phyloP scores from a whole-genome alignment of 805 yeast species.

The Millerago galiae region DNA sequence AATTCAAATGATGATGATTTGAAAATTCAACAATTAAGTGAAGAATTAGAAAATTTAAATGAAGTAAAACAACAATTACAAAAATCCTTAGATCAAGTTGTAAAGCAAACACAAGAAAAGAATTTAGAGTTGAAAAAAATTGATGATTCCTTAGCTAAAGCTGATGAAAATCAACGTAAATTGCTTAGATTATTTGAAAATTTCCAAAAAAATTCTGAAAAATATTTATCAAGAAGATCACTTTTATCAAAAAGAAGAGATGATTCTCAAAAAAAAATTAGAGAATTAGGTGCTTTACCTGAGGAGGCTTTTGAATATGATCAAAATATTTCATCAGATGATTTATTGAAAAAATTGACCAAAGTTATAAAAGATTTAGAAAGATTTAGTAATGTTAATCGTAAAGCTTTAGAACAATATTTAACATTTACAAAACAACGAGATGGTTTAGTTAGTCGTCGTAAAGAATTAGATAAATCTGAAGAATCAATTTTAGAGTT shows the following conservation, averaged over 20 bases:
- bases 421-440: constrained; percentile 66
- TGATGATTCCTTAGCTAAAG: constrained; percentile 37
- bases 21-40: constrained; percentile 14
- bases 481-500: constrained; percentile 66
- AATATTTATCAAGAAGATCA: constrained; percentile 54
- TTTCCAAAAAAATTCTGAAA: constrained; percentile 60
- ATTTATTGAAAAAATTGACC: constrained; percentile 47
- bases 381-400: constrained; percentile 72
- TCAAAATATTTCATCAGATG: constrained; percentile 41
- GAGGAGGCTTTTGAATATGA: constrained; percentile 67
- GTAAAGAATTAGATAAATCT: constrained; percentile 63
- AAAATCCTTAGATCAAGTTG: constrained; percentile 22
- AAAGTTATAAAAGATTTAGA: constrained; percentile 50
- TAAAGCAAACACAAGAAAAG: constrained; percentile 15
- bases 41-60: constrained; percentile 23
- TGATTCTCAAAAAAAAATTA: constrained; percentile 63
- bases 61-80: constrained; percentile 25
- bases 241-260: constrained; percentile 55
- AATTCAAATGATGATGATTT: constrained; percentile 11
- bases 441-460: constrained; percentile 56
- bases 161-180: constrained; percentile 52
- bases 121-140: constrained; percentile 24
- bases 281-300: constrained; percentile 84
- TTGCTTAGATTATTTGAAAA: constrained; percentile 51
- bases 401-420: constrained; percentile 84